A percentile compares a stretch with the other conserved stretches of the same genome.
Evolutionary conservation across 345 rosid genomes (phyloP).

Genomic region (Euphorbia peplus): DNA sequence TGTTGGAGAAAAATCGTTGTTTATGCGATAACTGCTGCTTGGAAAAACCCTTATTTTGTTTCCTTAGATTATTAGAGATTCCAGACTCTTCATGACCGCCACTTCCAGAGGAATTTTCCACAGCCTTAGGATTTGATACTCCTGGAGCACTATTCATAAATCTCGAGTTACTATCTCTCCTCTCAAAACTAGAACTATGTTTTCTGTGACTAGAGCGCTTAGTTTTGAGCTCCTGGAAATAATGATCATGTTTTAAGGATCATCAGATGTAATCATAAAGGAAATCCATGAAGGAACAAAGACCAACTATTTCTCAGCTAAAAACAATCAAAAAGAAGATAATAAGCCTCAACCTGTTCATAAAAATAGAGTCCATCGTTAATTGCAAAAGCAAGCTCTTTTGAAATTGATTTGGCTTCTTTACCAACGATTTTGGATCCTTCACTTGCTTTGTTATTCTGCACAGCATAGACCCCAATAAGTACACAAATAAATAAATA

Average conservation of each 20-base stretch:
- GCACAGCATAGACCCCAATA: constrained; percentile 37
- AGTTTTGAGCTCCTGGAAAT: constrained; percentile 68
- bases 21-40: constrained; percentile 65
- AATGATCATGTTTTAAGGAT: constrained; percentile 12
- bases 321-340: neutral
- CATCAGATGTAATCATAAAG: constrained; percentile 2
- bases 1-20: constrained; percentile 79
- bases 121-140: constrained; percentile 39
- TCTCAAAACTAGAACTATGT: constrained; percentile 47
- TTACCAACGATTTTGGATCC: constrained; percentile 40
- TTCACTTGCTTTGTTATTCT: constrained; percentile 64
- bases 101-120: constrained; percentile 44
- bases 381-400: constrained; percentile 78
- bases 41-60: constrained; percentile 54
- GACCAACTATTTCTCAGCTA: constrained; percentile 8
- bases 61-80: constrained; percentile 42
- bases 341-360: constrained; percentile 64
- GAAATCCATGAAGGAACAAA: constrained; percentile 1
- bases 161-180: constrained; percentile 54
- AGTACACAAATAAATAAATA: too few relatives aligned
- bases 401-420: constrained; percentile 53
- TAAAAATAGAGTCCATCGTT: constrained; percentile 90
- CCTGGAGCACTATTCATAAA: constrained; percentile 37
- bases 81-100: constrained; percentile 61
- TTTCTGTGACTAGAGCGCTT: constrained; percentile 52